Conservation (phyloP, 306 rosid genomes). For the Malus fusca region DNA sequence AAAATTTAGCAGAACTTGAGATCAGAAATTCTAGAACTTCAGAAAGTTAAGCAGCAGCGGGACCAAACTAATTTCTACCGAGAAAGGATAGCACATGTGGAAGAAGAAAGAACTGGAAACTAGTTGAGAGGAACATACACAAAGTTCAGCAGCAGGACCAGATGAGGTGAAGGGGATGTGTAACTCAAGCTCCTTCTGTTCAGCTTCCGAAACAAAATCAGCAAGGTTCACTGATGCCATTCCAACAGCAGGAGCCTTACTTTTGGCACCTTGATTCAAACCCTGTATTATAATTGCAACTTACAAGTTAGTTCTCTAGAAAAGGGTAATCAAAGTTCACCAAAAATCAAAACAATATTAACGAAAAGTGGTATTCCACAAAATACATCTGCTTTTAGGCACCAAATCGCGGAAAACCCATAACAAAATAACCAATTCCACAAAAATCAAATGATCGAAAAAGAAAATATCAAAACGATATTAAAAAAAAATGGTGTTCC, state of each 20-base stretch:
- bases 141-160: slow-evolving; percentile 50
- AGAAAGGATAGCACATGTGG: background rate
- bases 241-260: slow-evolving; percentile 65
- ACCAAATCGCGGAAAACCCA: background rate
- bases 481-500: background rate
- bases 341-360: background rate
- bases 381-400: background rate
- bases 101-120: background rate
- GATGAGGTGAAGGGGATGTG: slow-evolving; percentile 54
- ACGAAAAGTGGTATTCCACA: background rate
- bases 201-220: slow-evolving; percentile 63
- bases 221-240: slow-evolving; percentile 78
- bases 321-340: background rate
- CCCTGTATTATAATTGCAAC: slow-evolving; percentile 42
- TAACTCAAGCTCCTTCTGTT: slow-evolving; percentile 66
- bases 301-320: background rate
- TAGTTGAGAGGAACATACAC: slow-evolving; percentile 36
- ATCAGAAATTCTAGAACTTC: background rate
- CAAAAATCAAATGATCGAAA: background rate
- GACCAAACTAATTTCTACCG: background rate
- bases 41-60: background rate
- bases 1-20: background rate
- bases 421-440: background rate
- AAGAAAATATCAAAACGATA: no score
- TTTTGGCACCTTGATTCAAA: slow-evolving; percentile 63